These are phyloP conservation scores for Decorospora gaudefroyi DNA, from an alignment of 2,329 filamentous ascomycete species.

Conservation along the genomic window DNA sequence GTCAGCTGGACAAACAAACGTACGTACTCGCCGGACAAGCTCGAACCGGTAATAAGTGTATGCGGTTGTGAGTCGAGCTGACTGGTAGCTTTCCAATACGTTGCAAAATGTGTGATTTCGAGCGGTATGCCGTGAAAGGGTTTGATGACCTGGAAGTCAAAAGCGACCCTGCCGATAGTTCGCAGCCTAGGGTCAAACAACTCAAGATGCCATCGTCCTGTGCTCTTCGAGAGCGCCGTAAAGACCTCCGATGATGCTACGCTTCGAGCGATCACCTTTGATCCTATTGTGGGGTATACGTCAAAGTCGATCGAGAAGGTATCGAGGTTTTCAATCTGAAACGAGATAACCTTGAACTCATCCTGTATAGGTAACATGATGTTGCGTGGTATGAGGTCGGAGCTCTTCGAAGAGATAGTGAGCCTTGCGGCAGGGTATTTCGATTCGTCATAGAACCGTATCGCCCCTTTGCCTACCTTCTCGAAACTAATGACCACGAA, in stretches of 20 bases:
- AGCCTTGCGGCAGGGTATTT: constrained; percentile 94
- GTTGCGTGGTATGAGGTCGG: constrained; percentile 94
- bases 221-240: constrained; percentile 72
- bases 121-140: constrained; percentile 90
- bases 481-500: constrained; percentile 93
- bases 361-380: constrained; percentile 95
- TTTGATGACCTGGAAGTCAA: constrained; percentile 95
- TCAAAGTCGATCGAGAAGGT: constrained; percentile 96
- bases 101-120: constrained; percentile 97
- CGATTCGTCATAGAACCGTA: constrained; percentile 95
- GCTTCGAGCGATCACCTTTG: constrained; percentile 95
- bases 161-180: constrained; percentile 90
- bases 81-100: constrained; percentile 98
- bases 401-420: constrained; percentile 94
- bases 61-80: constrained; percentile 84
- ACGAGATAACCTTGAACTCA: constrained; percentile 89
- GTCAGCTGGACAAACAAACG: constrained; percentile 91
- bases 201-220: constrained; percentile 80
- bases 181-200: constrained; percentile 90
- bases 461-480: constrained; percentile 70
- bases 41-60: constrained; percentile 91
- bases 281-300: constrained; percentile 95
- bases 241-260: constrained; percentile 90
- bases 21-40: constrained; percentile 92
- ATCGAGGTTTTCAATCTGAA: constrained; percentile 92